A percentile compares a stretch with the other conserved stretches of the same genome.
Evolutionary conservation across 2,329 filamentous ascomycete genomes (phyloP).

Genomic region (Amauroascus verrucosus): DNA sequence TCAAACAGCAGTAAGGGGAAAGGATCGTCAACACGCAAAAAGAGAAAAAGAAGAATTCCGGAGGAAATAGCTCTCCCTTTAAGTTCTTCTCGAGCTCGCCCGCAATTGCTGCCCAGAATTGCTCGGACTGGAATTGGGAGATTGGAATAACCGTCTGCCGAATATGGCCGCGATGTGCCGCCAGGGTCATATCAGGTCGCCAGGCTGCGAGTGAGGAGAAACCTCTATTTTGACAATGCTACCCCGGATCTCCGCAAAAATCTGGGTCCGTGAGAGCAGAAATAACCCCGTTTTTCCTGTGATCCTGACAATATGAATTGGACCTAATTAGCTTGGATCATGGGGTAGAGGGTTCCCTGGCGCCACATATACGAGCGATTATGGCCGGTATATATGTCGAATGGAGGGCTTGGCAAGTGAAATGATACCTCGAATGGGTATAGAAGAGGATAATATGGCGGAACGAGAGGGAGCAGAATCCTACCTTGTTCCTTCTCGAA

Average conservation of each 20-base stretch:
- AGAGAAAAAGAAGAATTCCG: not conserved
- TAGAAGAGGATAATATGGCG: not conserved
- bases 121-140: not conserved
- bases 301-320: slow-evolving; percentile 2
- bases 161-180: slow-evolving; percentile 8
- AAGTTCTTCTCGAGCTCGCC: not conserved
- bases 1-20: slow-evolving; percentile 7
- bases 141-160: slow-evolving; percentile 6
- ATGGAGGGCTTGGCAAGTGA: not conserved
- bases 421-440: slow-evolving; percentile 3
- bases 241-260: slow-evolving; percentile 10
- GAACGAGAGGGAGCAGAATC: slow-evolving; percentile 1
- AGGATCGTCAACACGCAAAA: not conserved
- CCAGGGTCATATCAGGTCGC: not conserved
- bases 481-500: slow-evolving; percentile 10
- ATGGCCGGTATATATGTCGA: not conserved
- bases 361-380: slow-evolving; percentile 9
- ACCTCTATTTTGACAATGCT: not conserved
- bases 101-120: not conserved
- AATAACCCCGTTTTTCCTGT: not conserved
- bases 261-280: not conserved
- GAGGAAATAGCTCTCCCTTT: slow-evolving; percentile 2
- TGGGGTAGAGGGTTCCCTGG: not conserved
- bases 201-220: not conserved
- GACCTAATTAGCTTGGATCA: slow-evolving; percentile 4